These are phyloP conservation scores for Flaveria robusta DNA, from an alignment of 129 eudicot genomes.

Conservation along the genomic window DNA sequence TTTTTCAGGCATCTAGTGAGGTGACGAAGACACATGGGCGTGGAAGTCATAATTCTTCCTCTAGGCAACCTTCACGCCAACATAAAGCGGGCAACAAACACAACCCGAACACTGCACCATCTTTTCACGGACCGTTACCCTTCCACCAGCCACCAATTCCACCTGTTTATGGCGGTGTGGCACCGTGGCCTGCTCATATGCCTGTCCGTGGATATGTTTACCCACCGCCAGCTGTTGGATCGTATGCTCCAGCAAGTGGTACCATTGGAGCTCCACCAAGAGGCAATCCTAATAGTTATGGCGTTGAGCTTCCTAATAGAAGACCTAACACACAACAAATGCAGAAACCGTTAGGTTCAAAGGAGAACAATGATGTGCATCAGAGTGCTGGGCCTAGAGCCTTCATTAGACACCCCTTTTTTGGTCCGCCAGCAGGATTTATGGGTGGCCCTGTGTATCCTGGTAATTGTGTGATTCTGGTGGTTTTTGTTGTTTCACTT, in stretches of 20 bases:
- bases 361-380: constrained; percentile 43
- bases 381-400: constrained; percentile 68
- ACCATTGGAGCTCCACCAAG: constrained; percentile 42
- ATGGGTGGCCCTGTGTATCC: constrained; percentile 64
- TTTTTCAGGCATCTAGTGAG: constrained; percentile 52
- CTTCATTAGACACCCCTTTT: constrained; percentile 67
- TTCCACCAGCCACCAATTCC: constrained; percentile 58
- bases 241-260: constrained; percentile 58
- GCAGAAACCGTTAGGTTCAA: constrained; percentile 52
- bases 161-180: constrained; percentile 60
- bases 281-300: constrained; percentile 50
- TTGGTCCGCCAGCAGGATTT: constrained; percentile 63
- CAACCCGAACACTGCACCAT: constrained; percentile 50
- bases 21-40: constrained; percentile 61
- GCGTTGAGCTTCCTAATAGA: constrained; percentile 46
- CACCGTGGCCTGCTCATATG: constrained; percentile 55
- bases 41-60: constrained; percentile 44
- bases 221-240: constrained; percentile 50
- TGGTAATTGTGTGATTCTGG: constrained; percentile 44
- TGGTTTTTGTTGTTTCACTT: neutral
- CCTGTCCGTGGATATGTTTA: constrained; percentile 60
- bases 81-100: constrained; percentile 61
- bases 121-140: constrained; percentile 60
- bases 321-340: constrained; percentile 54
- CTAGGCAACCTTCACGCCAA: constrained; percentile 56